A percentile compares a stretch with the other conserved stretches of the same genome.
phyloP scores from a whole-genome alignment of 208 protist species.

The Trypanosoma avium region DNA sequence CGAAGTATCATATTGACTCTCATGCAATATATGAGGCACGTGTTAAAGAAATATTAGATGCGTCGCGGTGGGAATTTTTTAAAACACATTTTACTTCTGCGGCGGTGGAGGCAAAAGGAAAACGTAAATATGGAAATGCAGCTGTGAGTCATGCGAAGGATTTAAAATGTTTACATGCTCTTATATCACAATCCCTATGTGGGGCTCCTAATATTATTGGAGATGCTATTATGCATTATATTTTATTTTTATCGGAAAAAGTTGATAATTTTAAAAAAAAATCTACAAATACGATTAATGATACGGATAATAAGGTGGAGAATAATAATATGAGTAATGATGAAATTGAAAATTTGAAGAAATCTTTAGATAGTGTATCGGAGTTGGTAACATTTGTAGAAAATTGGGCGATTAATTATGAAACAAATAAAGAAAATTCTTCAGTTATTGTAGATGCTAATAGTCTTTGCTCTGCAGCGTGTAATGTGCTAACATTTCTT shows the following conservation, averaged over 20 bases:
- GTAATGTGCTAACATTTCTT: slow-evolving; percentile 44
- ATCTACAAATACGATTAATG: neutral
- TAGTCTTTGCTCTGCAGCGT: slow-evolving; percentile 48
- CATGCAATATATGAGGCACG: slow-evolving; percentile 50
- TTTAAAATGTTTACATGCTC: slow-evolving; percentile 88
- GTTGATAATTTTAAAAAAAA: neutral
- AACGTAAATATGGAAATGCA: slow-evolving; percentile 79
- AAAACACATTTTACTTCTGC: slow-evolving; percentile 47
- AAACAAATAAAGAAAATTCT: neutral
- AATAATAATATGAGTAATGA: neutral
- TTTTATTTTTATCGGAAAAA: slow-evolving; percentile 39
- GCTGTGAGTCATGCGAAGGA: slow-evolving; percentile 69
- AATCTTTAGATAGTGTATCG: slow-evolving; percentile 26
- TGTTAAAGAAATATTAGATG: slow-evolving; percentile 39
- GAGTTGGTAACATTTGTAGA: slow-evolving; percentile 25
- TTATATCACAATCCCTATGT: slow-evolving; percentile 73
- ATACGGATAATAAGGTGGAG: neutral
- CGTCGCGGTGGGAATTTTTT: slow-evolving; percentile 73
- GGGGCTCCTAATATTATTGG: slow-evolving; percentile 66
- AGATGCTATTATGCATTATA: slow-evolving; percentile 51
- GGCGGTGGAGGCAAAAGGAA: neutral
- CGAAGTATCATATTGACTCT: slow-evolving; percentile 46
- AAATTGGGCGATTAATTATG: neutral
- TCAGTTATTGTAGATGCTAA: slow-evolving; percentile 9
- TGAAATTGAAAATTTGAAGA: neutral